Evolutionary conservation across 306 rosid genomes (phyloP), one percentile per base, ranked within the genome.

Genomic region (Trichosanthes cucumerina): DNA sequence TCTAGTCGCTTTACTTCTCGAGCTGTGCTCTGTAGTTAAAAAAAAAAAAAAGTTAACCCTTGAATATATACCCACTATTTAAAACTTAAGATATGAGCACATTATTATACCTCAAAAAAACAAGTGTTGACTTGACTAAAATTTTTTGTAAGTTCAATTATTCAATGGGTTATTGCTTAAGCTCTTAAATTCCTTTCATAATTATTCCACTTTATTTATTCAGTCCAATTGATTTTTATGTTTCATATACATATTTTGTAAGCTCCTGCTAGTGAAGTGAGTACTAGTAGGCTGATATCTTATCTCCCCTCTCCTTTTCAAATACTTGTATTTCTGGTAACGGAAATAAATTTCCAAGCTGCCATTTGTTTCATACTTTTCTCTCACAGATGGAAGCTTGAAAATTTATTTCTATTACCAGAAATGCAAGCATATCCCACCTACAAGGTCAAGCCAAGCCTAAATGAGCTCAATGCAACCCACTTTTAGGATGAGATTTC

Each of bases 1-100:
- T 95, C 98, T 65, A 95, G 80, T 59, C 98, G 95, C 88, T 95
- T 92, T 56, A 92, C 93, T 82, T 95, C 98, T 7, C 97, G 95
- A 71, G 97, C 92, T 47, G 86, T 90, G 88, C 98, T 95, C 98
- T 94, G 72, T 68, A 79, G 65, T 19, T 83, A 79, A 33, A 77
- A 76, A 68, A 76, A 74, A 19, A 49, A 68, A 5, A 8, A 63
- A 78, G 34, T 63, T 63, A 44, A 75, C 18, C 54, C 52, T 21
- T 39, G 18, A 38, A n/a, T 9, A 66, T 65, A 19, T 36, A 18
- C 28, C 13, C 69, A 34, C 28, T 1, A 21, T 69, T 41, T 5
- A 65, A 65, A 65, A 28, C 75, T 41, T n/a, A 69, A 69, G 39
- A 65, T 19, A 16, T 13, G 26, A 60, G 38, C 66, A 9, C 14